These are phyloP conservation scores for Batrachochytrium dendrobatidis DNA, from an alignment of 371 early-diverging fungal species.

Conservation along the genomic window DNA sequence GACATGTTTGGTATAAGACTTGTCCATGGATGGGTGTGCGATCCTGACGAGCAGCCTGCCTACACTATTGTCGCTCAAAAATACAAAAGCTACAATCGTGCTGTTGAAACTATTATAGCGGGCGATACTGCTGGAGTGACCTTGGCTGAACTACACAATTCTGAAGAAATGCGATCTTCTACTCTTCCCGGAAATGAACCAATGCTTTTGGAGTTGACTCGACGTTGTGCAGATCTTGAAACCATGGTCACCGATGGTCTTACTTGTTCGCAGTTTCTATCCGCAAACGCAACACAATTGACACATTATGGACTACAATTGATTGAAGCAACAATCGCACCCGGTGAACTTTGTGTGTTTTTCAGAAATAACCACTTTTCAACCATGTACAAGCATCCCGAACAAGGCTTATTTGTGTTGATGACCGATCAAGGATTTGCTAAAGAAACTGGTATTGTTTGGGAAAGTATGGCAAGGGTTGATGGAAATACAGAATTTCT, in stretches of 20 bases:
- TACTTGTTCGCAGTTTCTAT: constrained; percentile 50
- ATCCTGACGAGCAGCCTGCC: constrained; percentile 58
- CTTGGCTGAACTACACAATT: background rate
- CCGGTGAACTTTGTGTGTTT: constrained; percentile 59
- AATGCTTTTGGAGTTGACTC: background rate
- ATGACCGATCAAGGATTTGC: constrained; percentile 83
- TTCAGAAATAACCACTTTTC: constrained; percentile 93
- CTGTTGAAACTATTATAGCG: constrained; percentile 69
- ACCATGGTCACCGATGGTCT: constrained; percentile 3
- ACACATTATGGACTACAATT: constrained; percentile 69
- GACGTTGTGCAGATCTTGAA: background rate
- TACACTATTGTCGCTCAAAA: constrained; percentile 46
- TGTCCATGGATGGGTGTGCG: constrained; percentile 87
- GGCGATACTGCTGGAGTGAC: constrained; percentile 41
- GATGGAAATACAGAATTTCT: constrained; percentile 30
- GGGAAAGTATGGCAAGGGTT: constrained; percentile 29
- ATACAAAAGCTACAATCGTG: constrained; percentile 63
- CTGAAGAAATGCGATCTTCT: constrained; percentile 3
- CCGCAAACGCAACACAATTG: constrained; percentile 71
- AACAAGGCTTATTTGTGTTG: constrained; percentile 60
- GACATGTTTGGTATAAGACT: constrained; percentile 69
- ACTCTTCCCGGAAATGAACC: background rate
- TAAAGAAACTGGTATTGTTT: constrained; percentile 23
- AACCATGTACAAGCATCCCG: constrained; percentile 63
- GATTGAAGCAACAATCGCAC: constrained; percentile 55